Conservation (phyloP, 2,329 filamentous ascomycete species). For the Sphaerostilbella broomeana region DNA sequence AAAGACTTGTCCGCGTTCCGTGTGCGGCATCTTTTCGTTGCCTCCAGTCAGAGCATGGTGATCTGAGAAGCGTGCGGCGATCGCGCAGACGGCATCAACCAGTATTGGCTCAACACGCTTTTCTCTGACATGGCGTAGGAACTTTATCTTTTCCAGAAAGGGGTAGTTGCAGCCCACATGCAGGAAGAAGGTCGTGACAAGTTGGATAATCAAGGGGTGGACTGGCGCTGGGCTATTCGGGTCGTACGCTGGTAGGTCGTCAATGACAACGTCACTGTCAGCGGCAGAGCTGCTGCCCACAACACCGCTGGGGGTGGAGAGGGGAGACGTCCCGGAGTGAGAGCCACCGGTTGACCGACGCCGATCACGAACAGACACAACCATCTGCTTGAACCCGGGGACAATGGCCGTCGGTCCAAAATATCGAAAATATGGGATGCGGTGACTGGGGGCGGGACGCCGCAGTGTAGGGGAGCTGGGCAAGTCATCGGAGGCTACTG, state of each 20-base stretch:
- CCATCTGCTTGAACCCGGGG: slow-evolving; percentile 89
- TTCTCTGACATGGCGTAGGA: slow-evolving; percentile 68
- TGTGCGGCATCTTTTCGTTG: slow-evolving; percentile 44
- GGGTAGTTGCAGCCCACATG: slow-evolving; percentile 83
- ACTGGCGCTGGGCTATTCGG: slow-evolving; percentile 62
- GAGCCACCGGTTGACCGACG: slow-evolving; percentile 53
- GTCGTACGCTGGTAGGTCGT: slow-evolving; percentile 69
- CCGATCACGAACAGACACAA: slow-evolving; percentile 65
- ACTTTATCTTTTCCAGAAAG: slow-evolving; percentile 67
- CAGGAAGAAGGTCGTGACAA: slow-evolving; percentile 74
- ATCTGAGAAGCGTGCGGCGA: slow-evolving; percentile 75
- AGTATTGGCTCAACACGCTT: slow-evolving; percentile 78
- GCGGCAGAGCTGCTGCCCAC: slow-evolving; percentile 34
- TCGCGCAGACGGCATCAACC: slow-evolving; percentile 77
- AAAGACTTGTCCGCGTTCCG: slow-evolving; percentile 70
- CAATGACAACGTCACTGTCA: slow-evolving; percentile 38
- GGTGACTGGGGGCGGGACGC: slow-evolving; percentile 46
- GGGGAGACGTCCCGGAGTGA: slow-evolving; percentile 47
- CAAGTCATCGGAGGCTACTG: slow-evolving; percentile 18
- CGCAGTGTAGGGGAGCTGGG: slow-evolving; percentile 39
- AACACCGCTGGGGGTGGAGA: slow-evolving; percentile 32
- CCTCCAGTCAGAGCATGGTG: slow-evolving; percentile 42
- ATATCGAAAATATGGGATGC: slow-evolving; percentile 84
- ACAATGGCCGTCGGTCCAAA: slow-evolving; percentile 89
- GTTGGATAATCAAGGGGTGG: slow-evolving; percentile 65